Evolutionary conservation across 2,329 filamentous ascomycete species (phyloP).

Genomic region (Aspergillus japonicus): DNA sequence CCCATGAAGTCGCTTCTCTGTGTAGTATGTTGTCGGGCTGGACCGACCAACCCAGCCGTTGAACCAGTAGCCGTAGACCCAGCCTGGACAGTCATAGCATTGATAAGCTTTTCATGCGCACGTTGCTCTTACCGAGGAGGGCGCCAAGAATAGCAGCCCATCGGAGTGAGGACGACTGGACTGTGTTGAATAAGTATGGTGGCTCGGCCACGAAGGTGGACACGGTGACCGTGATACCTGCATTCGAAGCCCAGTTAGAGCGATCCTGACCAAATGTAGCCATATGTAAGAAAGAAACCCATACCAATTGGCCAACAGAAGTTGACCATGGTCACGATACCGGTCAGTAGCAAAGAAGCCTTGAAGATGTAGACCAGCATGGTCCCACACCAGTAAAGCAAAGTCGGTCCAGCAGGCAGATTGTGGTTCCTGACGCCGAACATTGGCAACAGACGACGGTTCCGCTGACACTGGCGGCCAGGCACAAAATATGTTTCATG

Average conservation of each 20-base stretch:
- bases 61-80: constrained; percentile 36
- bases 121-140: constrained; percentile 25
- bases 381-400: constrained; percentile 25
- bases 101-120: not conserved
- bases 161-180: constrained; percentile 38
- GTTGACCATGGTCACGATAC: constrained; percentile 35
- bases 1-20: constrained; percentile 38
- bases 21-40: constrained; percentile 25
- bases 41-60: constrained; percentile 34
- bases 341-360: constrained; percentile 31
- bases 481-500: constrained; percentile 35
- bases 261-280: too few relatives aligned
- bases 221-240: constrained; percentile 33
- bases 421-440: constrained; percentile 33
- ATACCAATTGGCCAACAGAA: constrained; percentile 41
- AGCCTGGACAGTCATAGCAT: constrained; percentile 22
- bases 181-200: constrained; percentile 37
- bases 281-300: too few relatives aligned
- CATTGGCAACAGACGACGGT: constrained; percentile 26
- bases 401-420: constrained; percentile 25
- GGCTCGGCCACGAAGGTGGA: constrained; percentile 33
- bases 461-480: constrained; percentile 10
- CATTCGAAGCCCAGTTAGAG: too few relatives aligned
- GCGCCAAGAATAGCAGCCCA: constrained; percentile 39
- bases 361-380: constrained; percentile 32